Percentiles rank a stretch among this genome's conserved stretches.
Conservation (phyloP, 2,329 filamentous ascomycete genomes). For the Diaporthe caulivora region DNA sequence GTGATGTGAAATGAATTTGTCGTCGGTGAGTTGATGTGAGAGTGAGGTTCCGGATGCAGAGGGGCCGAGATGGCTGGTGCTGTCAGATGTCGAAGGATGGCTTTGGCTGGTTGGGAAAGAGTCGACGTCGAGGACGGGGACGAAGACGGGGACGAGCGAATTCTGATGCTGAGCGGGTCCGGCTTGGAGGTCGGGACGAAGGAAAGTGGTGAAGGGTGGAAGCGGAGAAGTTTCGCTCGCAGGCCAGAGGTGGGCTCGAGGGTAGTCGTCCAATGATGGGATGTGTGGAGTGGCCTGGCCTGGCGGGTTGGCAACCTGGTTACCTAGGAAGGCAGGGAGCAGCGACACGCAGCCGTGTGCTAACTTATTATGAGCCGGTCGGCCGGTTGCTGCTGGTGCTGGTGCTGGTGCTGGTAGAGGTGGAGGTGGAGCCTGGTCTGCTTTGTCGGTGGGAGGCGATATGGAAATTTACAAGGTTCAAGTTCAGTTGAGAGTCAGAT, state of each 20-base stretch:
- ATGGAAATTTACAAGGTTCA: neutral
- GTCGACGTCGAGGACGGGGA: slow-evolving; percentile 25
- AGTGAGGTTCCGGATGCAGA: neutral
- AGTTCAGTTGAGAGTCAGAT: neutral
- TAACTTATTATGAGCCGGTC: neutral
- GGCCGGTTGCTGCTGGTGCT: neutral
- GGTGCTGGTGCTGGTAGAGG: neutral
- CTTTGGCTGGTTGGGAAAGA: neutral
- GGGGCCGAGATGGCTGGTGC: neutral
- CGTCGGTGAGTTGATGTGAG: neutral
- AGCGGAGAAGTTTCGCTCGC: slow-evolving; percentile 31
- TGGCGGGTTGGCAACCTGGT: slow-evolving; percentile 12
- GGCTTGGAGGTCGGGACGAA: slow-evolving; percentile 27
- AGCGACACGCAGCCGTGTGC: slow-evolving; percentile 15
- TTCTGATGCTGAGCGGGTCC: slow-evolving; percentile 21
- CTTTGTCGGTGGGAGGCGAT: neutral
- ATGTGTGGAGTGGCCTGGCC: slow-evolving; percentile 14
- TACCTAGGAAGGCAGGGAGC: slow-evolving; percentile 18
- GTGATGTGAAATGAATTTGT: slow-evolving; percentile 4
- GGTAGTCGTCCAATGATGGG: slow-evolving; percentile 12
- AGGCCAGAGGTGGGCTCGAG: slow-evolving; percentile 17
- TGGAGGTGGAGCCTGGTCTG: neutral
- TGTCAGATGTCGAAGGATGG: neutral
- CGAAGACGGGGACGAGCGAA: slow-evolving; percentile 28
- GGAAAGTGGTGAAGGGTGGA: slow-evolving; percentile 27